A percentile compares a stretch with the other conserved stretches of the same genome.
phyloP scores from a whole-genome alignment of 1,139 yeast species.

The Lodderomyces elongisporus region DNA sequence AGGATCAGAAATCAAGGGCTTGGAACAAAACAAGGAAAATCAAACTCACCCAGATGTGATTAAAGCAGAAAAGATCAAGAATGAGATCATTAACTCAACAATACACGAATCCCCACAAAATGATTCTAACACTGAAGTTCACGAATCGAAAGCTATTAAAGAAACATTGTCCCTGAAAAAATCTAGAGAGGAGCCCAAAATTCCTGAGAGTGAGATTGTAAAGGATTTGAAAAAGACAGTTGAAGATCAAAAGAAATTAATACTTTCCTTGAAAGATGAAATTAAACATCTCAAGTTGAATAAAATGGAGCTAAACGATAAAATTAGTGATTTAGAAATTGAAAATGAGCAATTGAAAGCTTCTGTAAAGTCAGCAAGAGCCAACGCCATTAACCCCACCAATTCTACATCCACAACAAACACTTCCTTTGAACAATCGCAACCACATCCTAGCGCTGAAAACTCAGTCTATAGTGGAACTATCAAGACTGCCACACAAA shows the following conservation, averaged over 20 bases:
- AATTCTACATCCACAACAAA: conserved; percentile 1
- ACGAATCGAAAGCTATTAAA: too few species aligned
- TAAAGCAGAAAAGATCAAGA: background rate
- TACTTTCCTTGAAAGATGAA: conserved; percentile 37
- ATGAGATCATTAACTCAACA: background rate
- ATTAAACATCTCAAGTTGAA: conserved; percentile 40
- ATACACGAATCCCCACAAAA: background rate
- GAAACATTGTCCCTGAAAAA: too few species aligned
- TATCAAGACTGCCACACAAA: conserved; percentile 28
- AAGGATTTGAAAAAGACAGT: conserved; percentile 21
- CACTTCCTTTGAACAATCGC: background rate
- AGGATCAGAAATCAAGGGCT: background rate
- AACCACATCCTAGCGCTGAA: background rate
- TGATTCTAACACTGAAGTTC: too few species aligned
- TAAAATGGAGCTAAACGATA: conserved; percentile 45
- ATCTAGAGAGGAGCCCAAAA: too few species aligned
- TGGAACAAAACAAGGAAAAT: background rate
- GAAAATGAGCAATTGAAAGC: conserved; percentile 18
- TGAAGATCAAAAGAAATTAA: conserved; percentile 32
- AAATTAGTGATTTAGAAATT: conserved; percentile 24
- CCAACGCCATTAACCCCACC: background rate
- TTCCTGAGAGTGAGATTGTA: conserved; percentile 15
- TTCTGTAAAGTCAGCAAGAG: conserved; percentile 3
- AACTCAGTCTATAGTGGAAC: conserved; percentile 1
- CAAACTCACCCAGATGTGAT: background rate